Base-by-base conservation (phyloP, 352 stramenopile species). In the Phytophthora tentaculata region DNA sequence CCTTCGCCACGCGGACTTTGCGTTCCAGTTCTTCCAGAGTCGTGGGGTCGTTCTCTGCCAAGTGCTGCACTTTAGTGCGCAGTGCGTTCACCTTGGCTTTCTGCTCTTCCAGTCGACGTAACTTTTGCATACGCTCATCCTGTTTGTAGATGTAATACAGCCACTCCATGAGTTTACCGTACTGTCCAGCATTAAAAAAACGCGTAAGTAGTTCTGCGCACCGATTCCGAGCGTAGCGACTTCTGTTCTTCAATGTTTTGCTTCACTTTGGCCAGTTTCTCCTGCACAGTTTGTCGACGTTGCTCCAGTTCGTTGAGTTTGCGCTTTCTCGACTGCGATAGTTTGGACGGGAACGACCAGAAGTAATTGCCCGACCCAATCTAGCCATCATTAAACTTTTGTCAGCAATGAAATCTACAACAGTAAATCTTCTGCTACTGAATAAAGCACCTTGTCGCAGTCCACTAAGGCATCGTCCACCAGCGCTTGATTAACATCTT, bases 341-440 rank as follows among this genome's bases (percentile, higher is more conserved):
- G 29, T 66, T 94, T 95, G 67, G 83, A 92, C 50, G 86, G 88
- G 61, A 94, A 95, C 17, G 88, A 95, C 88, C 88, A 95, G 61
- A 95, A 95, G 79, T 95, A 95, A 60, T 95, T 95, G 17, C 83
- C 88, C 23, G 88, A 93, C 17, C 88, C 88, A 61, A 95, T 95
- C 83, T 88, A 54, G 44, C 59, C 23, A 50, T 44, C 55, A 19
- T 22, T 53, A 58, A 57, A 48, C 23, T 32, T 22, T 32, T 26
- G 48, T 64, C 24, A 59, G 23, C 14, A 8, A 47, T 52, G 10
- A 64, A n/a, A 6, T 32, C 16, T 51, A 6, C 41, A 47, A 61
- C n/a, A 37, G 19, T 56, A 55, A 32, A 28, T 6, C 0, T 20
- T 35, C 22, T 20, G 19, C 13, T 12, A 26, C 23, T 56, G 13